Evolutionary conservation across 73 alveolate species (phyloP), one percentile per base, ranked within the genome.

Genomic region (Uronychia setigera): DNA sequence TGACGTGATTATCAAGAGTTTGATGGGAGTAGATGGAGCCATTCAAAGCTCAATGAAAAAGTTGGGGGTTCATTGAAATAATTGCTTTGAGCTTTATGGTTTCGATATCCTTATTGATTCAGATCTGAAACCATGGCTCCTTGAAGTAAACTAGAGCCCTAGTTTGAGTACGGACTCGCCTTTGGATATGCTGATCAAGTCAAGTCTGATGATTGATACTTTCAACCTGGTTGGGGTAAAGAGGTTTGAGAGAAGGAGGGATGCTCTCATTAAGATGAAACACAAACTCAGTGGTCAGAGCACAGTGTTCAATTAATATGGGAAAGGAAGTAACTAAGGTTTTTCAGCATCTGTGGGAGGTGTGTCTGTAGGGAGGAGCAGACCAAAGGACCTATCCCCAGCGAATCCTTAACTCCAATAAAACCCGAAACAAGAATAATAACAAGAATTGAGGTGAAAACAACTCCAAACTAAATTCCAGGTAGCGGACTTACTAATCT

Each of bases 71-170:
- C 84, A 82, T 60, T 89, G 93, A 80, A 92, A 90, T 78, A 92
- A 93, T 76, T 95, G 99, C 83, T 95, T 95, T 83, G 99, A 95
- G 78, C 81, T 90, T 14, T 92, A 92, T 80, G 99, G 98, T 29
- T 95, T 85, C 84, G 99, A 95, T 88, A 90, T 95, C 59, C 81
- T 95, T 74, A 78, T 95, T 30, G 99, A 95, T 79, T 88, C 95
- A 13, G 93, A 95, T 33, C 92, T 95, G 57, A 95, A 95, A 74
- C 99, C 99, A 0, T 95, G 99, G 98, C 87, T 95, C 58, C 89
- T 95, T 14, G 99, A 95, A 86, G 97, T 95, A 19, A 95, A 95
- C 87, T 84, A 91, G n/a, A 90, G 97, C 57, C 99, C 99, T 0
- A 77, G 95, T 74, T 84, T 95, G 32, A 95, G 94, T 31, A 86